A percentile compares a stretch with the other conserved stretches of the same genome.
Evolutionary conservation across 306 rosid species (phyloP).

Genomic region (Trifolium subterraneum): DNA sequence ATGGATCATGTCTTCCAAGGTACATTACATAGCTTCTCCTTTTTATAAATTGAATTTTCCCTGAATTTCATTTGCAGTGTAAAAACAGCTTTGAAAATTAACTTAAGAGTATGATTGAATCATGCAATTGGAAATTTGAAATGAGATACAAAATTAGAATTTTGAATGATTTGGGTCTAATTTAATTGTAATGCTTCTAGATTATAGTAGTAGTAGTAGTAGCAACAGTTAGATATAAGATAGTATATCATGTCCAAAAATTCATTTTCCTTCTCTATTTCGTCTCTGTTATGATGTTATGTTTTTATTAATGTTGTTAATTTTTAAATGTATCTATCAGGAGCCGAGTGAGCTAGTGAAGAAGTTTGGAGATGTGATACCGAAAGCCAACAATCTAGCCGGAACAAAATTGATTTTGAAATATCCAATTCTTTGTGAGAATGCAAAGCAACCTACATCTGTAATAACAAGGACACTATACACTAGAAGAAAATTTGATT

Average conservation of each 20-base stretch:
- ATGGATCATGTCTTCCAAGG: slow-evolving; percentile 55
- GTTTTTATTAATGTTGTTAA: neutral
- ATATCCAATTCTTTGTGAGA: slow-evolving; percentile 31
- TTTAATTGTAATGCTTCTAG: too few relatives aligned
- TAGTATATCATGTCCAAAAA: neutral
- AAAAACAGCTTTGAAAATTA: too few relatives aligned
- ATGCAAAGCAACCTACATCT: slow-evolving; percentile 3
- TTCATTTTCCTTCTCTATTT: too few relatives aligned
- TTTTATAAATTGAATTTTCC: neutral
- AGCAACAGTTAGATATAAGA: neutral
- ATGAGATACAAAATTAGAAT: too few relatives aligned
- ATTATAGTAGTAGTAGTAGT: too few relatives aligned
- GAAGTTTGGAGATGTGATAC: slow-evolving; percentile 30
- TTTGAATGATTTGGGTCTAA: too few relatives aligned
- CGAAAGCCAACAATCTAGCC: slow-evolving; percentile 28
- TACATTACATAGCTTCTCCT: slow-evolving; percentile 30
- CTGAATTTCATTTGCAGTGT: too few relatives aligned
- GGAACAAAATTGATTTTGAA: slow-evolving; percentile 33
- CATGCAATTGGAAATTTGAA: too few relatives aligned
- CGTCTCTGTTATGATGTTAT: neutral
- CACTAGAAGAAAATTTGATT: slow-evolving; percentile 18
- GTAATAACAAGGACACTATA: neutral
- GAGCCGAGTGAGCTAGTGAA: slow-evolving; percentile 33
- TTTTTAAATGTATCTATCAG: slow-evolving; percentile 18
- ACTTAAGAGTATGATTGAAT: too few relatives aligned